phyloP scores from a whole-genome alignment of 2,329 filamentous ascomycete species.

The Botrytis tulipae region DNA sequence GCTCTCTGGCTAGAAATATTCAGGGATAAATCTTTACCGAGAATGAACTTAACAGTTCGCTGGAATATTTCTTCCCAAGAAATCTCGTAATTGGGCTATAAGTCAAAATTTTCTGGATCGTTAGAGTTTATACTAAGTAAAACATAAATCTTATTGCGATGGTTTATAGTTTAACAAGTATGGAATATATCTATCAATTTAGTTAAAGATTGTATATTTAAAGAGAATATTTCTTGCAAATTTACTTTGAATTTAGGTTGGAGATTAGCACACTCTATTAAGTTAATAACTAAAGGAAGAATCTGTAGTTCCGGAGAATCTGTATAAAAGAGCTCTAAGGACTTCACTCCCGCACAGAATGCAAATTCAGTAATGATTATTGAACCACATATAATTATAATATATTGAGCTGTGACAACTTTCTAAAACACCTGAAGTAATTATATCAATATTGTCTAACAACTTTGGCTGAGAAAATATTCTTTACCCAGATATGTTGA shows the following conservation, averaged over 20 bases:
- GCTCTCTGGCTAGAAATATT: fast-evolving
- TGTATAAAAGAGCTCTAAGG: fast-evolving
- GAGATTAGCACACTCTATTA: neutral
- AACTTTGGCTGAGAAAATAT: too few species aligned
- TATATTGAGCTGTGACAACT: neutral
- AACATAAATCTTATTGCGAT: neutral
- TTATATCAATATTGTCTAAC: fast-evolving
- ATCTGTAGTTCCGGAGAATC: too few species aligned
- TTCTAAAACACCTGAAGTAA: neutral
- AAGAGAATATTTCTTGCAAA: fast-evolving
- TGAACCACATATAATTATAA: neutral
- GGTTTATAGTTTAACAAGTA: fast-evolving
- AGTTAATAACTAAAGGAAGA: fast-evolving
- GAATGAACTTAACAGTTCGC: neutral
- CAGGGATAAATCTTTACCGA: neutral
- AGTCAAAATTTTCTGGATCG: fast-evolving
- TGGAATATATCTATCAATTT: neutral
- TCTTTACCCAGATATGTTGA: neutral
- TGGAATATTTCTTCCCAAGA: neutral
- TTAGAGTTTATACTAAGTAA: neutral
- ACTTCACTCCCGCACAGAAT: neutral
- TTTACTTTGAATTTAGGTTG: neutral
- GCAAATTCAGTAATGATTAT: neutral
- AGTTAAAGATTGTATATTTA: neutral
- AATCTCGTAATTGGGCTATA: neutral